phyloP scores from a whole-genome alignment of 495 filamentous ascomycete species.

The Oidiodendron maius region DNA sequence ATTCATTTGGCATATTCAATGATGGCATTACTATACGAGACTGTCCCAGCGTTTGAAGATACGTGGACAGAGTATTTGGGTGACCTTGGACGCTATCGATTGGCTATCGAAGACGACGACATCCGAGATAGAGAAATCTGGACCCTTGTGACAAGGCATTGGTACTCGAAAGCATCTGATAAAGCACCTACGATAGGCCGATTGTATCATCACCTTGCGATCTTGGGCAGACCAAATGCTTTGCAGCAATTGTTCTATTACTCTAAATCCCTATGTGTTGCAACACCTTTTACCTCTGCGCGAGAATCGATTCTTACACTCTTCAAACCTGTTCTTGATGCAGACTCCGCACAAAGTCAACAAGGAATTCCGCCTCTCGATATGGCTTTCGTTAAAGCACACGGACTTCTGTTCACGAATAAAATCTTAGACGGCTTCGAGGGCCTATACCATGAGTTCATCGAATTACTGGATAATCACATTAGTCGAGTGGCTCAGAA shows the following conservation, averaged over 20 bases:
- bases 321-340: slow-evolving; percentile 11
- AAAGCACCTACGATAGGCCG: slow-evolving; percentile 62
- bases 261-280: slow-evolving; percentile 28
- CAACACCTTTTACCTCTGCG: slow-evolving; percentile 9
- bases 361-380: slow-evolving; percentile 27
- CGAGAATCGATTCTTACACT: slow-evolving; percentile 15
- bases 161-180: slow-evolving; percentile 77
- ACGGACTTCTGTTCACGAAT: slow-evolving; percentile 62
- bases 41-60: slow-evolving; percentile 66
- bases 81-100: slow-evolving; percentile 57
- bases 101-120: slow-evolving; percentile 75
- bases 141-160: slow-evolving; percentile 67
- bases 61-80: slow-evolving; percentile 91
- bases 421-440: slow-evolving; percentile 43
- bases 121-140: slow-evolving; percentile 69
- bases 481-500: too few species aligned
- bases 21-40: slow-evolving; percentile 74
- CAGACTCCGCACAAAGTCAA: slow-evolving; percentile 1
- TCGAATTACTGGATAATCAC: too few species aligned
- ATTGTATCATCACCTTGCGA: slow-evolving; percentile 79
- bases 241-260: slow-evolving; percentile 74
- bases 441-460: too few species aligned
- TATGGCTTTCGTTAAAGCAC: slow-evolving; percentile 53
- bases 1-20: slow-evolving; percentile 78
- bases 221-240: slow-evolving; percentile 66